Conservation (phyloP, 108 stramenopile genomes). For the Hondaea fermentalgiana region DNA sequence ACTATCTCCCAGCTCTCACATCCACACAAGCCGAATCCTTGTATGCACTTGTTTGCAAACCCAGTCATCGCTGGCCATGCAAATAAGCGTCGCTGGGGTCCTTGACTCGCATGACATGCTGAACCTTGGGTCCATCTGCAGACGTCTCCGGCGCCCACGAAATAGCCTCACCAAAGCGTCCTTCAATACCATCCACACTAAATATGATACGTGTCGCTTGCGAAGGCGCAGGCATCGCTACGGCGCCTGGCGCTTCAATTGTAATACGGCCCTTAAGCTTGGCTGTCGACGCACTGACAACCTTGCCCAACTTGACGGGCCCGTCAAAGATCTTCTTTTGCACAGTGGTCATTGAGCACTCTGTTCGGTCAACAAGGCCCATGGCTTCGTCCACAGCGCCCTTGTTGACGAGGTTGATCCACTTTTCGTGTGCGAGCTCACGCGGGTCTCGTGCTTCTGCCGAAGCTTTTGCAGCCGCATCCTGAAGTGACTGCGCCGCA, state of each 20-base stretch:
- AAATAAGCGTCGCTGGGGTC: background rate
- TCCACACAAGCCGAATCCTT: no score
- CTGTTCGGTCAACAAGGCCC: background rate
- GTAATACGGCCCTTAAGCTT: background rate
- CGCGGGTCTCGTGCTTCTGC: background rate
- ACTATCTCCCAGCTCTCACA: no score
- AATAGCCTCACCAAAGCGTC: background rate
- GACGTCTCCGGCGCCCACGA: background rate
- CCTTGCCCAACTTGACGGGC: background rate
- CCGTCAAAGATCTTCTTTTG: conserved; percentile 1
- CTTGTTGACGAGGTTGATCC: background rate
- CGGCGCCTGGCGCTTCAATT: background rate
- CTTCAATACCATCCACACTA: background rate
- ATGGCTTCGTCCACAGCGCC: background rate
- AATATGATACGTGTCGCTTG: background rate
- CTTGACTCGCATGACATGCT: background rate
- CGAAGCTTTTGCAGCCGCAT: background rate
- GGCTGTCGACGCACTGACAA: background rate
- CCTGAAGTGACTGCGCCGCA: background rate
- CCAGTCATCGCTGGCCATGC: background rate
- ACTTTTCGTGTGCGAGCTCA: background rate
- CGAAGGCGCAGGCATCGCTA: background rate
- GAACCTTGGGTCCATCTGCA: background rate
- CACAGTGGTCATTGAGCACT: background rate
- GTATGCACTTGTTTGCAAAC: no score